Percentiles rank a stretch among this genome's conserved stretches.
Conservation (phyloP, 75 land plant genomes). For the Isoetes taiwanensis region DNA sequence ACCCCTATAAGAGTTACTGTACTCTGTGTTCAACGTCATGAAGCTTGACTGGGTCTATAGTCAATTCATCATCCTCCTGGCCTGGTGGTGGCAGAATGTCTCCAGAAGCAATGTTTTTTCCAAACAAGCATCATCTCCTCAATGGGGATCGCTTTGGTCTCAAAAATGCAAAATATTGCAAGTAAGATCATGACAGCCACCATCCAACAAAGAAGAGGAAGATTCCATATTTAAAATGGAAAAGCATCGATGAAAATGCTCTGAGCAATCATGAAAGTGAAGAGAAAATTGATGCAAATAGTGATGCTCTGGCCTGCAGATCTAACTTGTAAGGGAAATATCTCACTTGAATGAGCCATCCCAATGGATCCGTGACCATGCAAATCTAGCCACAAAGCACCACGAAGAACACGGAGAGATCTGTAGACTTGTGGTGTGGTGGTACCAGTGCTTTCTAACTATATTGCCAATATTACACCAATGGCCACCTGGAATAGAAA, state of each 20-base stretch:
- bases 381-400: constrained; percentile 42
- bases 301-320: constrained; percentile 91
- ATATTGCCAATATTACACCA: too few relatives aligned
- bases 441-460: too few relatives aligned
- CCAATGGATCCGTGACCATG: constrained; percentile 86
- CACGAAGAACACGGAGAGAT: too few relatives aligned
- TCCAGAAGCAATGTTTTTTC: constrained; percentile 89
- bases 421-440: too few relatives aligned
- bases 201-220: constrained; percentile 83
- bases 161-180: constrained; percentile 55
- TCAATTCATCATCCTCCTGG: too few relatives aligned
- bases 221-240: constrained; percentile 55
- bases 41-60: too few relatives aligned
- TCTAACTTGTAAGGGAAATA: constrained; percentile 66
- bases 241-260: constrained; percentile 50
- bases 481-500: too few relatives aligned
- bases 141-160: constrained; percentile 78
- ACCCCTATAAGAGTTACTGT: too few relatives aligned
- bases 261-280: constrained; percentile 75
- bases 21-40: too few relatives aligned
- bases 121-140: constrained; percentile 69
- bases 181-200: constrained; percentile 58
- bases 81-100: too few relatives aligned
- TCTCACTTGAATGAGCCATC: constrained; percentile 85
- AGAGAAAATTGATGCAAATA: constrained; percentile 57